phyloP scores from a whole-genome alignment of 306 rosid genomes.

The Cicer cuneatum region DNA sequence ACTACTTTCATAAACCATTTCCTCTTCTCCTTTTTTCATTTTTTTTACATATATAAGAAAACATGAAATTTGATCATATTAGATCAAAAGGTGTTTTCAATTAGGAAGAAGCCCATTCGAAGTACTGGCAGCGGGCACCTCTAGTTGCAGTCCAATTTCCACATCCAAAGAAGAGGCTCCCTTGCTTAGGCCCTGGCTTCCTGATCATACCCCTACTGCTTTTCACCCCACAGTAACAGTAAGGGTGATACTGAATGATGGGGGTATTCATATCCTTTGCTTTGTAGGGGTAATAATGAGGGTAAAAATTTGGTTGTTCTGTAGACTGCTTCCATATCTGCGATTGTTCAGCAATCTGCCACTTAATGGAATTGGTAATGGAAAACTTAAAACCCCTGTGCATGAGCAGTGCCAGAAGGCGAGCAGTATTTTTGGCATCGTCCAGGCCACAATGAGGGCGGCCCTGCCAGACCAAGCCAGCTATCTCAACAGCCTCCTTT shows the following conservation, averaged over 20 bases:
- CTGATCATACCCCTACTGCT: conserved; percentile 71
- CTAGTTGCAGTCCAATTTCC: conserved; percentile 83
- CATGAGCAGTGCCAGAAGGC: conserved; percentile 78
- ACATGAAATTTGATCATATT: conserved; percentile 48
- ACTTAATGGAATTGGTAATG: conserved; percentile 72
- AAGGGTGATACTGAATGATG: conserved; percentile 58
- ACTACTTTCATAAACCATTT: conserved; percentile 52
- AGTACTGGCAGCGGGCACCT: conserved; percentile 89
- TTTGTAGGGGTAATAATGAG: conserved; percentile 58
- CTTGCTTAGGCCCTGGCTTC: conserved; percentile 89
- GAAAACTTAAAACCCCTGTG: conserved; percentile 73
- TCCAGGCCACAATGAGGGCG: conserved; percentile 95
- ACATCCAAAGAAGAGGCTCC: conserved; percentile 83
- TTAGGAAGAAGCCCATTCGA: conserved; percentile 82
- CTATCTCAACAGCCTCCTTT: conserved; percentile 89
- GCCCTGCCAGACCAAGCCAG: conserved; percentile 93
- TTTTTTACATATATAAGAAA: conserved; percentile 53
- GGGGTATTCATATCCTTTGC: conserved; percentile 60
- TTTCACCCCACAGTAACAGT: conserved; percentile 85
- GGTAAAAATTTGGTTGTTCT: conserved; percentile 50
- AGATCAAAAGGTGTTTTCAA: conserved; percentile 47
- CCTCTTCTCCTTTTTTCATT: conserved; percentile 29
- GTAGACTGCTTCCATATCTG: conserved; percentile 67
- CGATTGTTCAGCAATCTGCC: conserved; percentile 66
- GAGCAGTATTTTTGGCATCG: conserved; percentile 93